phyloP scores from a whole-genome alignment of 768 basidiomycete species.

The Nidularia pulvinata region DNA sequence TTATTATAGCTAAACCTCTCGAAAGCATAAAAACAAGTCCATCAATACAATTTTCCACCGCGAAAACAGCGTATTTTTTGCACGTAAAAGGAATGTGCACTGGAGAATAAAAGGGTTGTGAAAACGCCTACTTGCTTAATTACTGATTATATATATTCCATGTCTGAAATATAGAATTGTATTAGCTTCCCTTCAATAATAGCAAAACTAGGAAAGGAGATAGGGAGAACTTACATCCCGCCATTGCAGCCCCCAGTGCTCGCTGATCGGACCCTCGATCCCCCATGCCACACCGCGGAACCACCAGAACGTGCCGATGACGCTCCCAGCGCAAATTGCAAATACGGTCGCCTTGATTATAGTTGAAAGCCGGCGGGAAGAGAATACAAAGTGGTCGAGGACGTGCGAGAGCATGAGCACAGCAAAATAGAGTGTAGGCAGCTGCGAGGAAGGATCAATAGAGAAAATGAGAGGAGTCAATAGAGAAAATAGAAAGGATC shows the following conservation, averaged over 20 bases:
- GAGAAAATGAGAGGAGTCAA: conserved; percentile 3
- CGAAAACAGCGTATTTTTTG: too few relatives aligned
- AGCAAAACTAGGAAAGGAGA: not conserved
- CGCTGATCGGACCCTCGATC: conserved; percentile 83
- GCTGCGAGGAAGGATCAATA: conserved; percentile 34
- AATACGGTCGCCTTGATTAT: conserved; percentile 76
- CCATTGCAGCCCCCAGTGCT: conserved; percentile 83
- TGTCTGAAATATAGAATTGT: conserved; percentile 12
- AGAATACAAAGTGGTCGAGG: conserved; percentile 93
- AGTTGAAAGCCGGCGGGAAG: conserved; percentile 58
- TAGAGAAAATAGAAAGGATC: not conserved
- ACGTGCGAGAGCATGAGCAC: conserved; percentile 91
- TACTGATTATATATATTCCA: conserved; percentile 28
- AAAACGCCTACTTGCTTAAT: not conserved
- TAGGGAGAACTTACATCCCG: conserved; percentile 44
- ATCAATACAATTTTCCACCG: too few relatives aligned
- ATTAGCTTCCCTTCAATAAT: not conserved
- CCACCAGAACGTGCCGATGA: conserved; percentile 93
- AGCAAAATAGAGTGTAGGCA: conserved; percentile 96
- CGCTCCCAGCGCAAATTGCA: conserved; percentile 50
- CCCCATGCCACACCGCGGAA: conserved; percentile 91
- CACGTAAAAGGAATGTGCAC: too few relatives aligned
- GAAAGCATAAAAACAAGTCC: too few relatives aligned
- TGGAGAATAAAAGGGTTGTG: too few relatives aligned
- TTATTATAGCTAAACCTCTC: too few relatives aligned